These are phyloP conservation scores for Trifolium repens DNA, from an alignment of 306 rosid genomes.

Conservation along the genomic window DNA sequence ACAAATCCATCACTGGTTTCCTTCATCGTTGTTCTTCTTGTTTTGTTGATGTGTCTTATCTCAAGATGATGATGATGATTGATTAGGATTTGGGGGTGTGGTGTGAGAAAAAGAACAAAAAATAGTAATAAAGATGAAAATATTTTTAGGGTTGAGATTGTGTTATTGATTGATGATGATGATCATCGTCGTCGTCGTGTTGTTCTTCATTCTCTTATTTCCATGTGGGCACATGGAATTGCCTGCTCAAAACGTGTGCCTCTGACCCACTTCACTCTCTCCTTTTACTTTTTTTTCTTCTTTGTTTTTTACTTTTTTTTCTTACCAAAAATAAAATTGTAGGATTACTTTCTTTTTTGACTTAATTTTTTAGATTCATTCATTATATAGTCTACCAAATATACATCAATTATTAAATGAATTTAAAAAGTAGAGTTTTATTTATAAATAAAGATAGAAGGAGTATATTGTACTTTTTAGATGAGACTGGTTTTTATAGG, in stretches of 20 bases:
- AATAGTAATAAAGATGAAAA: background rate
- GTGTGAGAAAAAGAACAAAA: background rate
- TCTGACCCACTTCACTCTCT: constrained; percentile 79
- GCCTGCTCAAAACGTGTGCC: constrained; percentile 89
- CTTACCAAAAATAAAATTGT: no score
- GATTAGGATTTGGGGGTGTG: no score
- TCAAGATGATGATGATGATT: background rate
- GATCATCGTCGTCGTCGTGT: background rate
- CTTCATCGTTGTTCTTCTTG: constrained; percentile 57
- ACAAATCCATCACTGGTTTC: constrained; percentile 87
- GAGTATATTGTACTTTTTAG: no score
- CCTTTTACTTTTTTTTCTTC: background rate
- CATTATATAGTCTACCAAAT: no score
- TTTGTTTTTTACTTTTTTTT: background rate
- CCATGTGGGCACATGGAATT: constrained; percentile 95
- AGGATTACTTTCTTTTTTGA: no score
- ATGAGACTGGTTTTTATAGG: no score
- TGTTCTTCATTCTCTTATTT: background rate
- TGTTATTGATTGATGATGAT: constrained; percentile 1
- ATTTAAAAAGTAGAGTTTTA: no score
- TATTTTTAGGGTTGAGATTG: background rate
- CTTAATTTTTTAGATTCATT: no score
- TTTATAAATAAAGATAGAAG: no score
- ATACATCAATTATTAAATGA: no score
- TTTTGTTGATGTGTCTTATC: background rate